Evolutionary conservation across 2,329 filamentous ascomycete species (phyloP), one percentile per base, ranked within the genome.

Genomic region (Diaporthe citrichinensis): DNA sequence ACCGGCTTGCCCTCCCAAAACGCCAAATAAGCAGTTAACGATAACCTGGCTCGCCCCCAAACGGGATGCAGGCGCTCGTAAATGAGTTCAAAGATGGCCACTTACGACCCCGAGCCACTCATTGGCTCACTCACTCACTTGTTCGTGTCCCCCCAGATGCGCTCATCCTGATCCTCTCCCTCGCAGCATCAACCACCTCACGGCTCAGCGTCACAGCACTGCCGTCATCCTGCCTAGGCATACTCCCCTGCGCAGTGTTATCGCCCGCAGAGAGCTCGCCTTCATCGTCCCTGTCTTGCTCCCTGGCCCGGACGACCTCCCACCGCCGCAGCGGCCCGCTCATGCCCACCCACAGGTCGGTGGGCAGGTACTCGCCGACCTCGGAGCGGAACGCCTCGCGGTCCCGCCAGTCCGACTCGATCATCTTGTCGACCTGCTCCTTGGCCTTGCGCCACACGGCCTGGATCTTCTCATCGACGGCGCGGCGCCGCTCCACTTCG

Each of bases 261-360:
- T 34, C 61, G 23, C 36, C 49, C 72, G 4, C n/a, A 49, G 57
- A 9, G 49, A 17, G 20, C 17, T n/a, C 39, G 15, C 17, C 8
- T 23, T 67, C 46, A 31, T 25, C 31, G 5, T n/a, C 41, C 8
- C 3, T 41, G 0, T 51, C 51, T 12, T 8, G 39, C 28, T 28
- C 53, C 12, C 34, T 28, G 5, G 86, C 81, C 0, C 85, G 83
- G 2, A 87, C 82, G 3, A 91, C 84, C 51, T 87, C 86, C 86
- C 88, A 91, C 73, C 84, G 87, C 76, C 84, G 87, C 78, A 90
- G 90, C 36, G 87, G 89, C n/a, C 86, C 88, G 77, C 90, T 90
- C 83, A 97, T 90, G 1, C 93, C 94, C 0, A 92, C 92, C 95
- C 95, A 98, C 31, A 98, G 91, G 82, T 98, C 95, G 0, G 93